A percentile compares a stretch with the other conserved stretches of the same genome.
Evolutionary conservation across 2,329 filamentous ascomycete species (phyloP).

Genomic region (Zymoseptoria pseudotritici): DNA sequence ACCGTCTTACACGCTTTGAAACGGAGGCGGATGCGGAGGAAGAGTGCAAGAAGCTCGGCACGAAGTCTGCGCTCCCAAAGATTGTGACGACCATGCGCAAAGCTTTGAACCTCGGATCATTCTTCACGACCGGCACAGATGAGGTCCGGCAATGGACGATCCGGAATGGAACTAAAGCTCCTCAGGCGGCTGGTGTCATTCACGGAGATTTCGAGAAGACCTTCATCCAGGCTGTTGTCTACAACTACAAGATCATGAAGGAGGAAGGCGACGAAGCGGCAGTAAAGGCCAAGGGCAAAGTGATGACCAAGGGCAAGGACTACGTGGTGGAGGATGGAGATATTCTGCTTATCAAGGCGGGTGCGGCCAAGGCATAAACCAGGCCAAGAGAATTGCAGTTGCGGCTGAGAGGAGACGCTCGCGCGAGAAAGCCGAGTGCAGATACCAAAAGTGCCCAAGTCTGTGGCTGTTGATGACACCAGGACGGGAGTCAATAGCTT

Average conservation of each 20-base stretch:
- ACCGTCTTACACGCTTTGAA: constrained; percentile 75
- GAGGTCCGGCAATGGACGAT: constrained; percentile 99
- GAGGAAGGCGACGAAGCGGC: constrained; percentile 82
- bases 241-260: constrained; percentile 75
- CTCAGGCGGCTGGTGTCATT: constrained; percentile 93
- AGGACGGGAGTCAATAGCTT: constrained; percentile 1
- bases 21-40: constrained; percentile 68
- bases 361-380: constrained; percentile 58
- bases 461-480: constrained; percentile 5
- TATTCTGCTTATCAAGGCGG: constrained; percentile 80
- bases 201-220: constrained; percentile 99
- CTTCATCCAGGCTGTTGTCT: constrained; percentile 93
- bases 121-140: constrained; percentile 94
- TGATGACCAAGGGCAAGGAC: constrained; percentile 98
- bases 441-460: not conserved
- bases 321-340: constrained; percentile 83
- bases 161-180: constrained; percentile 92
- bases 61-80: constrained; percentile 86
- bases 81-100: constrained; percentile 89
- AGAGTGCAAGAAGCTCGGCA: constrained; percentile 82
- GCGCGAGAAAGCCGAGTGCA: not conserved
- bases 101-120: constrained; percentile 79
- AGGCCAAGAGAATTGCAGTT: not conserved
- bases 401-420: not conserved
- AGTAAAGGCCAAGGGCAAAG: constrained; percentile 88